Evolutionary conservation across 495 filamentous ascomycete species (phyloP), one percentile per base, ranked within the genome.

Genomic region (Melanomma pulvis-pyrius): DNA sequence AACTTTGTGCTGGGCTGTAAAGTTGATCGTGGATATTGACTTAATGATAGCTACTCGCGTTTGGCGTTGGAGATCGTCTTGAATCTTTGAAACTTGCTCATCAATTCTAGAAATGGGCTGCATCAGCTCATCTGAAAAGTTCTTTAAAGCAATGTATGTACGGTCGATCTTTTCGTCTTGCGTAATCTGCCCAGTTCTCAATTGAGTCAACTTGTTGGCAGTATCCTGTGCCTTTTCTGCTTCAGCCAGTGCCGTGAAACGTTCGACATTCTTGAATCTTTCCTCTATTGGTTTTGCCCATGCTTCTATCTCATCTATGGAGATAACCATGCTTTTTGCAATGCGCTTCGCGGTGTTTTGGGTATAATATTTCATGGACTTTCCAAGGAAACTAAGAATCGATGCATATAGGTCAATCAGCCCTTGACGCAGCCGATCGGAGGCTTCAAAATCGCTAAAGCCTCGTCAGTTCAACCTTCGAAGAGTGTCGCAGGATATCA

Each of bases 11-110:
- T n/a, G n/a, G n/a, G n/a, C n/a, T n/a, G n/a, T n/a, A n/a, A n/a
- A n/a, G n/a, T n/a, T n/a, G n/a, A n/a, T n/a, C n/a, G n/a, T n/a
- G n/a, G n/a, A n/a, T n/a, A n/a, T n/a, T n/a, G n/a, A n/a, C n/a
- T n/a, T n/a, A n/a, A n/a, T n/a, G n/a, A n/a, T n/a, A n/a, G n/a
- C n/a, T n/a, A n/a, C n/a, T n/a, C n/a, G n/a, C n/a, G n/a, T n/a
- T n/a, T 49, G 46, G 46, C 46, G 46, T 57, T 64, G 19, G 9
- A 59, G 44, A 21, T 59, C 22, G 41, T 68, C 53, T 21, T 62
- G 32, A 24, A 47, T 48, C 9, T 32, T n/a, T 11, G 41, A 54
- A 19, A 61, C 9, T 21, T 61, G 59, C 8, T n/a, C 5, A 34
- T 50, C 59, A 22, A 52, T 51, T 28, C 59, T 61, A 13, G n/a